Conservation (phyloP, 1,284 basidiomycete species). For the Ustanciosporium gigantosporum region DNA sequence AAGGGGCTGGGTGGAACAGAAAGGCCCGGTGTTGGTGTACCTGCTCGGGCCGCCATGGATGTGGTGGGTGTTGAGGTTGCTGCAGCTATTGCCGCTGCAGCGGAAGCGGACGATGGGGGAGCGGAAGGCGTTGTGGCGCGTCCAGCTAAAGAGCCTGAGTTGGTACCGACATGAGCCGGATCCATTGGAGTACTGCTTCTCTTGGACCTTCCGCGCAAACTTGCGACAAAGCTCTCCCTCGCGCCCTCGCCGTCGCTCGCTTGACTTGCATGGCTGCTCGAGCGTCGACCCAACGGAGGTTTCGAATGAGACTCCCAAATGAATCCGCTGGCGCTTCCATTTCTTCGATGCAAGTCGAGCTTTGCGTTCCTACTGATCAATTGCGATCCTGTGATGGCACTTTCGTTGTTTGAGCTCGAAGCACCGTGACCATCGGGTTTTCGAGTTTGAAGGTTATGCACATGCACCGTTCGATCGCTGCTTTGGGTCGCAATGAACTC, state of each 20-base stretch:
- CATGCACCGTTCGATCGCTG: constrained; percentile 56
- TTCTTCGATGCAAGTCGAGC: constrained; percentile 47
- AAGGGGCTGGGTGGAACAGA: constrained; percentile 46
- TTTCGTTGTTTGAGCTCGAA: background rate
- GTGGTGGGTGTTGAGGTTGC: constrained; percentile 11
- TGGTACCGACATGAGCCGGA: constrained; percentile 13
- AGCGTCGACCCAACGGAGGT: constrained; percentile 45
- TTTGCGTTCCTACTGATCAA: constrained; percentile 45
- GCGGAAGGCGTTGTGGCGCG: constrained; percentile 23
- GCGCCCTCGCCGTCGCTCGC: constrained; percentile 46
- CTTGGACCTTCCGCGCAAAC: constrained; percentile 38
- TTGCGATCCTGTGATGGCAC: constrained; percentile 18
- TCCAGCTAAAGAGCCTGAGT: constrained; percentile 10
- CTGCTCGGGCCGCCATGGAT: constrained; percentile 18
- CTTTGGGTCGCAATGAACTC: constrained; percentile 58
- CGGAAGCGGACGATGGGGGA: background rate
- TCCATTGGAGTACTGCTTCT: constrained; percentile 51
- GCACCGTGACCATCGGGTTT: constrained; percentile 19
- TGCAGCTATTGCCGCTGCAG: constrained; percentile 5
- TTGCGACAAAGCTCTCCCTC: constrained; percentile 39
- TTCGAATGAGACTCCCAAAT: constrained; percentile 47
- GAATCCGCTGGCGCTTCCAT: constrained; percentile 39
- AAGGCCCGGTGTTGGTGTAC: constrained; percentile 34
- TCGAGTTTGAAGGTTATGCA: constrained; percentile 36
- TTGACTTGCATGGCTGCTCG: constrained; percentile 50